Evolutionary conservation across 306 rosid genomes (phyloP), one percentile per base, ranked within the genome.

Genomic region (Boehmeria nivea): DNA sequence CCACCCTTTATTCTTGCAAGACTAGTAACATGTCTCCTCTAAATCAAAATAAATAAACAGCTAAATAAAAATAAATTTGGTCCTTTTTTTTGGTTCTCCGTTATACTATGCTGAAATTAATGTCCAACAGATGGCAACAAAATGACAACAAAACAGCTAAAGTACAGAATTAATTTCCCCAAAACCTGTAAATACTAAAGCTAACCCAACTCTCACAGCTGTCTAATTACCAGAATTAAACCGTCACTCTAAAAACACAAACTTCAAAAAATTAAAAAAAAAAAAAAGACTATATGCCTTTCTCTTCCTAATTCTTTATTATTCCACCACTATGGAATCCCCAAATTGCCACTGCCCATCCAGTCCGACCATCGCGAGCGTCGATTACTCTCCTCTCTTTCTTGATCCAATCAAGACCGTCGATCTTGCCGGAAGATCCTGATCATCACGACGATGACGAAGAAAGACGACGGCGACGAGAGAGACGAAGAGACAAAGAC

Each of bases 331-430:
- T 37, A 27, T 18, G 59, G 34, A 25, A n/a, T 24, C 50, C 36
- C 33, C 56, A 67, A 18, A 34, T 12, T 61, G 42, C 44, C 44
- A 3, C 42, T 36, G 57, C 66, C 71, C 66, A n/a, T 11, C 52
- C 63, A 67, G 25, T 62, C 62, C 33, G 53, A 63, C n/a, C n/a
- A n/a, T 63, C 77, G 21, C 14, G 59, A 57, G 51, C 43, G 70
- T 46, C 37, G 45, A 18, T 55, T 47, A 38, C 43, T 61, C 45
- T 19, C 45, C 17, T 49, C 21, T 37, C 53, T 10, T 72, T 76
- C 83, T 77, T 62, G 60, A 72, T 25, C 49, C 26, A 42, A 61
- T 73, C 72, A 8, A 21, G 24, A 4, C 83, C 66, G 57, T 67
- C 69, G 46, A 64, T 61, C 67, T 59, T 18, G 57, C 70, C 45